Evolutionary conservation across 345 rosid genomes (phyloP).

Genomic region (Eucalyptus cloeziana): DNA sequence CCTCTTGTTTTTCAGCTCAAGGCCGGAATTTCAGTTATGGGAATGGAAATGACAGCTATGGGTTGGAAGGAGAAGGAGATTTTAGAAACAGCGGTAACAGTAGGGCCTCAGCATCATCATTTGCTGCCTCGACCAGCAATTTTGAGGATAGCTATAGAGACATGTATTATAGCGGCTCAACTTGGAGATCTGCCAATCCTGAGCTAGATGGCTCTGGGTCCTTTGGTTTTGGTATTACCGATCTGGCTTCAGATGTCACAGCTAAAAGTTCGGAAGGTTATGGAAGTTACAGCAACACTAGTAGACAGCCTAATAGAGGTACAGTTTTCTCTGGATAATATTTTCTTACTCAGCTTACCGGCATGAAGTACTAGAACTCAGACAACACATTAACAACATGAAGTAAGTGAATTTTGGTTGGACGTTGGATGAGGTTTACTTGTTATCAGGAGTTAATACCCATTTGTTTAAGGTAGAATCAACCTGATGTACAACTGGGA

Average conservation of each 20-base stretch:
- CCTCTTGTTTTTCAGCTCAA: conserved; percentile 25
- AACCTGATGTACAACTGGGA: background rate
- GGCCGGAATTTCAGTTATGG: conserved; percentile 20
- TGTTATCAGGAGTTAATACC: background rate
- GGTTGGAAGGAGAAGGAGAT: conserved; percentile 35
- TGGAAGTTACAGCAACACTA: conserved; percentile 63
- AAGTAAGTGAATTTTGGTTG: background rate
- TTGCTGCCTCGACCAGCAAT: conserved; percentile 37
- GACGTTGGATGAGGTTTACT: background rate
- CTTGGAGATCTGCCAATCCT: conserved; percentile 62
- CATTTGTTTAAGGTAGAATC: background rate
- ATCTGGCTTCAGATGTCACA: conserved; percentile 53
- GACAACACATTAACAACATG: background rate
- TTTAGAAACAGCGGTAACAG: conserved; percentile 43
- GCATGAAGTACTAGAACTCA: background rate
- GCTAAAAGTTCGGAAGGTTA: conserved; percentile 53
- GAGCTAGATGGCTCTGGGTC: conserved; percentile 58
- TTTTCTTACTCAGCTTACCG: background rate
- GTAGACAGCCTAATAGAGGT: conserved; percentile 88
- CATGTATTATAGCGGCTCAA: conserved; percentile 57
- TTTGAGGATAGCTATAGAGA: conserved; percentile 63
- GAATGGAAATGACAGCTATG: conserved; percentile 21
- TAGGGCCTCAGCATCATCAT: conserved; percentile 42
- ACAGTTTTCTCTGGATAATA: background rate
- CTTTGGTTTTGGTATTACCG: conserved; percentile 55